Base-by-base conservation (phyloP, 148 eudicot genomes). In the Beta vulgaris region DNA sequence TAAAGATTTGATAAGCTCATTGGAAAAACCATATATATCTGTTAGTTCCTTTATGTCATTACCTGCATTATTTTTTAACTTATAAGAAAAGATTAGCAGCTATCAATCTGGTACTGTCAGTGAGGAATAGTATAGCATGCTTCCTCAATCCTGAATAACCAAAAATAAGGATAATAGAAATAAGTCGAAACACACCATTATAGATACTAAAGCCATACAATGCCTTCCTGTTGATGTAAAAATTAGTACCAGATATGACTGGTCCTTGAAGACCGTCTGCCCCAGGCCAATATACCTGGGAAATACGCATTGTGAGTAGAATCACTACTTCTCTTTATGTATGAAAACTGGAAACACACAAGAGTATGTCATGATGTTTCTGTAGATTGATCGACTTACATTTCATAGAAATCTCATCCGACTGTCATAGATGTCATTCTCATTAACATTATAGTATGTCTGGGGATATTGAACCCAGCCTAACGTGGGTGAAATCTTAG, bases 381-480 rank as follows among this genome's bases (percentile, higher is more conserved):
- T n/a, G n/a, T n/a, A n/a, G n/a, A n/a, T n/a, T n/a, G n/a, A n/a
- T n/a, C n/a, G n/a, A n/a, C n/a, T n/a, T 61, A 66, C 66, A 21
- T 35, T 51, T 67, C 73, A 77, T 7, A 32, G 21, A 29, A 48
- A 10, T 70, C 73, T 77, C 49, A 74, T 57, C 58, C 40, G 64
- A 34, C 78, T 73, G 40, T 77, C 83, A 40, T 80, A 83, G 59
- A 83, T 87, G 77, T 92, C 92, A 28, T 42, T 74, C 32, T 82
- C 51, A 28, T 74, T 73, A 19, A 85, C 14, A 35, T 87, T 88
- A 78, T 84, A 84, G 57, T 87, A 90, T 31, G 65, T 87, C 69
- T 92, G 95, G 19, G 97, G 97, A 65, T 72, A 92, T 68, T 92
- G 95, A 40, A 92, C 88, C 53, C 83, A 88, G 10, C 85, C 90